Conservation (phyloP, 2,329 filamentous ascomycete genomes). For the Xylaria arbuscula region DNA sequence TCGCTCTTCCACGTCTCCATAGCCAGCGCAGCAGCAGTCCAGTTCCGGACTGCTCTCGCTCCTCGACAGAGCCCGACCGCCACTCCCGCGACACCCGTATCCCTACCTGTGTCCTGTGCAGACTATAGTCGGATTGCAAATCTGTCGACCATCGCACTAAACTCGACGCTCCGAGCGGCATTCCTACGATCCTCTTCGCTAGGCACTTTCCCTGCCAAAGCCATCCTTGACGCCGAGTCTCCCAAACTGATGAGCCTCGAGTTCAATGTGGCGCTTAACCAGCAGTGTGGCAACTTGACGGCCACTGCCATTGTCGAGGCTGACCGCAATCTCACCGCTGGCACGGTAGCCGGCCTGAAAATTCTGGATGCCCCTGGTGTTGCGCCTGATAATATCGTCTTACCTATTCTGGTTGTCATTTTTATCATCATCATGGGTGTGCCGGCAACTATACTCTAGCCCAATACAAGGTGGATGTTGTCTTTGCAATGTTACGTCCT, state of each 20-base stretch:
- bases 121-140: slow-evolving; percentile 60
- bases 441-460: slow-evolving; percentile 42
- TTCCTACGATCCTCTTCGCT: slow-evolving; percentile 57
- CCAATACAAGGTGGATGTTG: not conserved
- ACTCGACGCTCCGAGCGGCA: slow-evolving; percentile 59
- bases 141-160: slow-evolving; percentile 58
- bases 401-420: slow-evolving; percentile 40
- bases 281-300: slow-evolving; percentile 59
- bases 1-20: slow-evolving; percentile 41
- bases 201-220: slow-evolving; percentile 54
- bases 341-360: slow-evolving; percentile 53
- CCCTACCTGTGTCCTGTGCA: slow-evolving; percentile 48
- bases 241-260: slow-evolving; percentile 53
- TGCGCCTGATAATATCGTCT: slow-evolving; percentile 37
- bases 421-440: slow-evolving; percentile 45
- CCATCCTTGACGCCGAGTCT: slow-evolving; percentile 57
- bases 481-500: not conserved
- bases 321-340: slow-evolving; percentile 57
- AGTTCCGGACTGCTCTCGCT: slow-evolving; percentile 35
- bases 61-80: slow-evolving; percentile 43
- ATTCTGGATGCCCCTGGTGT: slow-evolving; percentile 51
- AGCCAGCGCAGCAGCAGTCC: slow-evolving; percentile 37
- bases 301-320: slow-evolving; percentile 57
- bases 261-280: slow-evolving; percentile 55
- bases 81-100: slow-evolving; percentile 17